Conservation (phyloP, 2,329 filamentous ascomycete species). For the Phialocephala subalpina region DNA sequence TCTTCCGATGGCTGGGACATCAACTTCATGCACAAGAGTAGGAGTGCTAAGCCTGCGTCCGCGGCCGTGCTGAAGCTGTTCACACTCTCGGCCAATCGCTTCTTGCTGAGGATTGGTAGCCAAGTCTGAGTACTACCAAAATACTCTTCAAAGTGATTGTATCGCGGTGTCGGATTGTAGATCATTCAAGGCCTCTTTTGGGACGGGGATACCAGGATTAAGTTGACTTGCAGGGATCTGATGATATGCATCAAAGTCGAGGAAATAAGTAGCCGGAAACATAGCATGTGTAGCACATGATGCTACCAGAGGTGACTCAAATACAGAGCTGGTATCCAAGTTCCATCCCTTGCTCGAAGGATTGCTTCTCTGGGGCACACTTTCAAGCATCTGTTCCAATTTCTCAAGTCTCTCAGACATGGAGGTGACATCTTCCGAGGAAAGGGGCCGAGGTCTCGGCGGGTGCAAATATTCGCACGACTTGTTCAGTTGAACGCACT, state of each 20-base stretch:
- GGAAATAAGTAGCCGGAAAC: too few relatives aligned
- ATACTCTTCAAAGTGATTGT: neutral
- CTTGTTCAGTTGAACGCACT: conserved; percentile 1
- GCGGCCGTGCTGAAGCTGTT: neutral
- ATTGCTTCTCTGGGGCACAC: too few relatives aligned
- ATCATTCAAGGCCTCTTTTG: neutral
- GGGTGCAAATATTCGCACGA: neutral
- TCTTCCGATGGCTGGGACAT: neutral
- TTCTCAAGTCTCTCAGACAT: neutral
- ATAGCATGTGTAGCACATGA: too few relatives aligned
- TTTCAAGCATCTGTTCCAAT: too few relatives aligned
- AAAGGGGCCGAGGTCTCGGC: neutral
- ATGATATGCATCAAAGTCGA: too few relatives aligned
- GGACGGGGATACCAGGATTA: neutral
- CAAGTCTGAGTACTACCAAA: neutral
- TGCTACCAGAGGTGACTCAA: too few relatives aligned
- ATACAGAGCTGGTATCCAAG: too few relatives aligned
- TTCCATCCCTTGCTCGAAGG: too few relatives aligned
- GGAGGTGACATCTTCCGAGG: neutral
- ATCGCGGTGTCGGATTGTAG: neutral
- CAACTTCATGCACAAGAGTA: neutral
- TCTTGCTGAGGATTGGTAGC: neutral
- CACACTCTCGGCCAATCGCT: neutral
- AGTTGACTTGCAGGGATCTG: too few relatives aligned
- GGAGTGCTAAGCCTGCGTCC: neutral